Conservation (phyloP, 768 basidiomycete genomes). For the Auricularia sp. region DNA sequence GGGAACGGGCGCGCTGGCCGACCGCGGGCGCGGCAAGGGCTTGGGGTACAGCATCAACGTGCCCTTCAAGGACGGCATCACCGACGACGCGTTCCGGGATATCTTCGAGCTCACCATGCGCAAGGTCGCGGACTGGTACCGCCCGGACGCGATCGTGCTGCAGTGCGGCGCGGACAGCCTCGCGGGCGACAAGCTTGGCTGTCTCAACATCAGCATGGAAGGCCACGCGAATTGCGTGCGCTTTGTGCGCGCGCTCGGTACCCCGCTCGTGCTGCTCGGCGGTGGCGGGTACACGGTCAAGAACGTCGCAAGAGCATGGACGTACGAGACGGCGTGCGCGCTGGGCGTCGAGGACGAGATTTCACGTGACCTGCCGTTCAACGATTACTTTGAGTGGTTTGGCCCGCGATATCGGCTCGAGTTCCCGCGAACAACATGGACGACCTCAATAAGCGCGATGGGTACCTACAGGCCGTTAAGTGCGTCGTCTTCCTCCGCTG, state of each 20-base stretch:
- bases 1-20: conserved; percentile 34
- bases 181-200: conserved; percentile 35
- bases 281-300: conserved; percentile 39
- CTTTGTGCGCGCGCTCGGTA: conserved; percentile 30
- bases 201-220: conserved; percentile 35
- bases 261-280: conserved; percentile 35
- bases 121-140: conserved; percentile 35
- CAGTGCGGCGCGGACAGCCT: conserved; percentile 41
- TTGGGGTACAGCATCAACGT: conserved; percentile 39
- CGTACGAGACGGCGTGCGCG: conserved; percentile 37
- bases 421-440: conserved; percentile 36
- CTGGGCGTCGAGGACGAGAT: conserved; percentile 24
- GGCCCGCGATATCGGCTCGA: conserved; percentile 38
- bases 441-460: conserved; percentile 29
- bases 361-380: conserved; percentile 19
- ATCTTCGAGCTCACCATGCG: conserved; percentile 36
- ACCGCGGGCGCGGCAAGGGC: conserved; percentile 31
- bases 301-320: conserved; percentile 40
- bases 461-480: conserved; percentile 33
- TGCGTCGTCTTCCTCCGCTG: conserved; percentile 10
- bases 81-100: conserved; percentile 30
- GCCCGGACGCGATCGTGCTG: conserved; percentile 34
- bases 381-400: conserved; percentile 34
- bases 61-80: conserved; percentile 36
- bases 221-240: conserved; percentile 36